phyloP scores from a whole-genome alignment of 495 filamentous ascomycete genomes.

The Collariella sp. region DNA sequence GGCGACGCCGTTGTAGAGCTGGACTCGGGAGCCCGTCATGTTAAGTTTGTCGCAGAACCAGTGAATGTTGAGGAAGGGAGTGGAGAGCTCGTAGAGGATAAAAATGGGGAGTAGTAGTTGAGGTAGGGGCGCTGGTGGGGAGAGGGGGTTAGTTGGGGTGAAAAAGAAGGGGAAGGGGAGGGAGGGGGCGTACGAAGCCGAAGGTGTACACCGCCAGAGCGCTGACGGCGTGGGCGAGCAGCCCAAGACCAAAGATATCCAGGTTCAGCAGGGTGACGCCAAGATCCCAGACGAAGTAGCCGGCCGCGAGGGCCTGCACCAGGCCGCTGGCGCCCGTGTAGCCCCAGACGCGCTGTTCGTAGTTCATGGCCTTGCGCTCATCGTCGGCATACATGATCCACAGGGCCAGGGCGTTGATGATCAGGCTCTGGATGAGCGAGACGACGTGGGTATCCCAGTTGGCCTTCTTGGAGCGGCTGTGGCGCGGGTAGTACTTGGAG shows the following conservation, averaged over 20 bases:
- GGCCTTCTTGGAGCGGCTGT: conserved; percentile 59
- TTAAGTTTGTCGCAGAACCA: conserved; percentile 99
- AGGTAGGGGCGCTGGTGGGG: conserved; percentile 72
- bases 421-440: conserved; percentile 71
- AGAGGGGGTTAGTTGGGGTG: neutral
- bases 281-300: conserved; percentile 97
- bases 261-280: conserved; percentile 62
- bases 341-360: conserved; percentile 74
- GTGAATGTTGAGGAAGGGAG: conserved; percentile 91
- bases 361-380: conserved; percentile 64
- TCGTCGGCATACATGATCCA: conserved; percentile 76
- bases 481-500: conserved; percentile 58
- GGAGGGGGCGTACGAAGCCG: conserved; percentile 68
- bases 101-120: conserved; percentile 87
- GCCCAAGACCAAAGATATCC: conserved; percentile 75
- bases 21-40: conserved; percentile 71
- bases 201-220: conserved; percentile 80
- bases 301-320: conserved; percentile 73
- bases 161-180: neutral
- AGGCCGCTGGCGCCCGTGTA: conserved; percentile 78
- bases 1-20: conserved; percentile 80
- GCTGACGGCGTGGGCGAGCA: conserved; percentile 81
- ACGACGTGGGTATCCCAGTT: conserved; percentile 99
- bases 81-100: conserved; percentile 96
- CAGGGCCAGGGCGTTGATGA: conserved; percentile 70